phyloP scores from a whole-genome alignment of 257 asterid species.

The Solanum lycopersicoides region DNA sequence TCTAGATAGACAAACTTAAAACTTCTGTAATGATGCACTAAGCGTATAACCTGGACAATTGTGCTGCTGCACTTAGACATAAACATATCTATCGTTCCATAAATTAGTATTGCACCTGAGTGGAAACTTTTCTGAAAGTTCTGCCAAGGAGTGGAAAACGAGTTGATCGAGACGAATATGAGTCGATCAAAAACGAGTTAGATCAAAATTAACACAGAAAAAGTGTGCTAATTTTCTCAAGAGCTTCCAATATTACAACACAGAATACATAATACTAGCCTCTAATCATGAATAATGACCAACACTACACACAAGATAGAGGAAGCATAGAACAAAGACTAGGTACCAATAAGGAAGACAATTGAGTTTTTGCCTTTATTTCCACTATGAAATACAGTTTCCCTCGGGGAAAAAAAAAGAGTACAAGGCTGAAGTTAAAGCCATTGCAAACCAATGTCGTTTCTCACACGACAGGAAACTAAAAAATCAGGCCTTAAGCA shows the following conservation, averaged over 20 bases:
- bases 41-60: not conserved
- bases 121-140: not conserved
- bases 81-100: not conserved
- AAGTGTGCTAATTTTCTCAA: not conserved
- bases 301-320: not conserved
- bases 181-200: not conserved
- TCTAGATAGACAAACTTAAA: not conserved
- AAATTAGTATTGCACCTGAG: not conserved
- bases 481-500: not conserved
- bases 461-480: not conserved
- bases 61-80: not conserved
- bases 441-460: not conserved
- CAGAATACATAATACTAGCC: not conserved
- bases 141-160: not conserved
- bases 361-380: not conserved
- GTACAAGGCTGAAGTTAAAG: not conserved
- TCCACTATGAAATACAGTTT: not conserved
- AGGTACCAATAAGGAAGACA: not conserved
- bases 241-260: not conserved
- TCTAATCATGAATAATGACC: not conserved
- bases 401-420: not conserved
- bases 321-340: not conserved
- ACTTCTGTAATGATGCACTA: not conserved
- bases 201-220: not conserved
- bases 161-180: too few relatives aligned